phyloP scores from a whole-genome alignment of 352 stramenopile genomes.

The Globisporangium irregulare region DNA sequence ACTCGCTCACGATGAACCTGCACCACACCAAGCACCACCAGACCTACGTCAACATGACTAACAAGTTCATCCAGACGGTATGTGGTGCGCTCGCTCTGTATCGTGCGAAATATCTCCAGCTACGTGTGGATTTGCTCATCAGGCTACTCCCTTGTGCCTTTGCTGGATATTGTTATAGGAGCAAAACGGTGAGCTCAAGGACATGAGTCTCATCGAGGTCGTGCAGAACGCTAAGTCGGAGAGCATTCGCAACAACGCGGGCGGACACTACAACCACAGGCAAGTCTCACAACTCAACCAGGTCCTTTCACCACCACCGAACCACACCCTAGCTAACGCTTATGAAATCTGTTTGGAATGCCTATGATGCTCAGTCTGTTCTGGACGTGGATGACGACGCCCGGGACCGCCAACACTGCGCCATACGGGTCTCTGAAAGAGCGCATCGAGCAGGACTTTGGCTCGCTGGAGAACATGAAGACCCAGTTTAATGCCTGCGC shows the following conservation, averaged over 20 bases:
- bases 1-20: constrained; percentile 50
- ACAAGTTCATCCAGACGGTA: constrained; percentile 46
- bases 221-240: constrained; percentile 30
- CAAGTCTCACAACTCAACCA: not conserved
- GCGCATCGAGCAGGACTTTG: constrained; percentile 63
- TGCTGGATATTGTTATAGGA: not conserved
- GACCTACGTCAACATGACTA: constrained; percentile 36
- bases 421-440: constrained; percentile 40
- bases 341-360: not conserved
- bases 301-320: too few relatives aligned
- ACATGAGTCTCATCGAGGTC: constrained; percentile 31
- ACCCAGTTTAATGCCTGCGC: constrained; percentile 55
- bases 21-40: constrained; percentile 66
- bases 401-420: constrained; percentile 32
- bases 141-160: not conserved
- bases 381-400: constrained; percentile 69
- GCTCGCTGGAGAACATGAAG: constrained; percentile 63
- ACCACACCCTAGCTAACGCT: not conserved
- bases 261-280: constrained; percentile 39
- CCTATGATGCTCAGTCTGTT: constrained; percentile 42
- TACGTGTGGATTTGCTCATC: too few relatives aligned
- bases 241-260: constrained; percentile 39
- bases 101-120: too few relatives aligned
- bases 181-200: constrained; percentile 9
- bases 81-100: not conserved